Base-by-base conservation (phyloP, 225 moss, liverwort and hornwort genomes). In the Straminergon stramineum region DNA sequence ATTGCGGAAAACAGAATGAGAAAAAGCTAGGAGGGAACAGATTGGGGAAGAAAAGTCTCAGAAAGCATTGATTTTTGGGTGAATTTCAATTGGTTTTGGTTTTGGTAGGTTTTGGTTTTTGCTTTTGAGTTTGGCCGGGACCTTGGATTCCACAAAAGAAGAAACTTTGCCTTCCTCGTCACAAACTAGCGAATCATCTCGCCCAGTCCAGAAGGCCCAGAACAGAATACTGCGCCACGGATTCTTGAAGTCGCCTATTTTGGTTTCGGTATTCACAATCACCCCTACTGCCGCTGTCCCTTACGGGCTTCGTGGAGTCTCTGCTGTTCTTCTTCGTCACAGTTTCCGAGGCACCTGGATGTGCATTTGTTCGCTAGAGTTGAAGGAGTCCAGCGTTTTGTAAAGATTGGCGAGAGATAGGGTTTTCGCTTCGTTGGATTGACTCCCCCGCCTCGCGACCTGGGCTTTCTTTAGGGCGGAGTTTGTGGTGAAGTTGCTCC, bases 231-330 rank as follows among this genome's bases (percentile, higher is more conserved):
- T 58, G 51, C 81, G 85, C 61, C 76, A 62, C 83, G 63, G 86
- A 91, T 91, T 91, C 91, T 91, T 89, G 91, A 91, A 51, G 69
- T 83, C 86, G 83, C 86, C 75, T 34, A 28, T 67, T 30, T 39
- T 20, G n/a, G 52, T 31, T 69, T 68, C 73, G 75, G 81, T 63
- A 70, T 69, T 63, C 43, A 41, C 84, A 90, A 84, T 87, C 87
- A 78, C 52, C 34, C 28, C 67, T 53, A 17, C 84, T 70, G 53
- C 75, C n/a, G 34, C 64, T 39, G 65, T 12, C 17, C 28, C 71
- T 37, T n/a, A 70, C 48, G 37, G 71, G 7, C 71, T 43, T 18
- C 32, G 41, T 66, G 53, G 71, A 43, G 77, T 60, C 31, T 61
- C 53, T 81, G 81, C 27, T 67, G 31, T 75, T 65, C 53, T 79